Base-by-base conservation (phyloP, 306 rosid genomes). In the Cicer pinnatifidum region DNA sequence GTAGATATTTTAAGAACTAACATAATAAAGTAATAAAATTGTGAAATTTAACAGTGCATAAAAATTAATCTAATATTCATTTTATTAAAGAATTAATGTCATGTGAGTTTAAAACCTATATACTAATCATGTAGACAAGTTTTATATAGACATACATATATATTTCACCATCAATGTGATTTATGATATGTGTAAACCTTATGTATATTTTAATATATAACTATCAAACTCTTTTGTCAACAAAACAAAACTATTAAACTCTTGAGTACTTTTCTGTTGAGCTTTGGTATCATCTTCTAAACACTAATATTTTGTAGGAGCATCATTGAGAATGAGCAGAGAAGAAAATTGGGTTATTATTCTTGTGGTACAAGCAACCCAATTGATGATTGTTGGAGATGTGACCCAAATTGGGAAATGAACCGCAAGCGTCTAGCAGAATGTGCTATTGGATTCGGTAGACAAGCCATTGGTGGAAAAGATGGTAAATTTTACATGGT, bases 351-450 rank as follows among this genome's bases (percentile, higher is more conserved):
- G 85, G 96, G 80, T 0, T 83, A 19, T 63, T 77, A 84, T 5
- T 87, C 96, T 4, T 89, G 97, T 20, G 85, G 84, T 0, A 86
- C 84, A 0, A 96, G 93, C 3, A 93, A 91, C 85, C 97, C 97
- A 12, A 88, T 93, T 33, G 98, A 93, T 59, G 98, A 93, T 72
- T 94, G 97, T 73, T 94, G 98, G 98, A 78, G 90, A 51, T 94
- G 98, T 39, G 96, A 91, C 73, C 80, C 85, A 1, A 84, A 91
- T 0, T 94, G 98, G 98, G 91, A 80, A 45, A 86, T 71, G 38
- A 94, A 94, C 75, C 78, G 96, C 1, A 78, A 84, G 73, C 83
- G 84, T 1, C 76, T 94, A 0, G 96, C 97, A 0, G 88, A 86
- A 11, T 94, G 98, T 67, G 89, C 75, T 1, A 88, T 94, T 46